Evolutionary conservation across 192 early-diverging fungal genomes (phyloP).

Genomic region (Chytriomyces confervae): DNA sequence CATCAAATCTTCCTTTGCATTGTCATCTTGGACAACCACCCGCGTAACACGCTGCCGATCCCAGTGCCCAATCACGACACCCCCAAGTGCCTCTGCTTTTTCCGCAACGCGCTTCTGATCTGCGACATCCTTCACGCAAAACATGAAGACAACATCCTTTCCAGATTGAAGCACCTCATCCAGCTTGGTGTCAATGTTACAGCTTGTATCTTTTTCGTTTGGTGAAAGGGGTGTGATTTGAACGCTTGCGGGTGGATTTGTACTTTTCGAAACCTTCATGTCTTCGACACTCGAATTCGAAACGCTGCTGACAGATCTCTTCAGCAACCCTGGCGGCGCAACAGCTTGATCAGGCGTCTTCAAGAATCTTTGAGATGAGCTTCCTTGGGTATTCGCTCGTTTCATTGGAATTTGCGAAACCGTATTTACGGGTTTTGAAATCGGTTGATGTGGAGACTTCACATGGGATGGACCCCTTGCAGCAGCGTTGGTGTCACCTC

Average conservation of each 20-base stretch:
- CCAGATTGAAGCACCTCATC: no score
- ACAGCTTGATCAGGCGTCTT: no score
- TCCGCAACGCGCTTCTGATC: background rate
- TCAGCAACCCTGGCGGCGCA: background rate
- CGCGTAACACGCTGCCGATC: constrained; percentile 14
- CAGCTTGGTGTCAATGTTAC: background rate
- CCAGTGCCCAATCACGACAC: constrained; percentile 12
- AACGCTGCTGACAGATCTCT: background rate
- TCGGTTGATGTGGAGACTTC: background rate
- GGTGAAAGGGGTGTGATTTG: background rate
- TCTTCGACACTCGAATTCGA: background rate
- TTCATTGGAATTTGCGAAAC: constrained; percentile 1
- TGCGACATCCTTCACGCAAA: background rate
- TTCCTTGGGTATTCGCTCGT: background rate
- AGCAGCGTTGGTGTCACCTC: background rate
- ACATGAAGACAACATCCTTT: constrained; percentile 25
- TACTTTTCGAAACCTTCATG: background rate
- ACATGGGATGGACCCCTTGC: background rate
- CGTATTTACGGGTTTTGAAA: background rate
- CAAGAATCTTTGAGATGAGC: background rate
- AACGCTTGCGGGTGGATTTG: background rate
- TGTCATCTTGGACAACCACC: constrained; percentile 9
- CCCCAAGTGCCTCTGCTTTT: background rate
- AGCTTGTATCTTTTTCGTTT: background rate
- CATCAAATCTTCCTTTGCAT: constrained; percentile 18